Conservation (phyloP, 1,284 basidiomycete genomes). For the Papiliotrema fonsecae region DNA sequence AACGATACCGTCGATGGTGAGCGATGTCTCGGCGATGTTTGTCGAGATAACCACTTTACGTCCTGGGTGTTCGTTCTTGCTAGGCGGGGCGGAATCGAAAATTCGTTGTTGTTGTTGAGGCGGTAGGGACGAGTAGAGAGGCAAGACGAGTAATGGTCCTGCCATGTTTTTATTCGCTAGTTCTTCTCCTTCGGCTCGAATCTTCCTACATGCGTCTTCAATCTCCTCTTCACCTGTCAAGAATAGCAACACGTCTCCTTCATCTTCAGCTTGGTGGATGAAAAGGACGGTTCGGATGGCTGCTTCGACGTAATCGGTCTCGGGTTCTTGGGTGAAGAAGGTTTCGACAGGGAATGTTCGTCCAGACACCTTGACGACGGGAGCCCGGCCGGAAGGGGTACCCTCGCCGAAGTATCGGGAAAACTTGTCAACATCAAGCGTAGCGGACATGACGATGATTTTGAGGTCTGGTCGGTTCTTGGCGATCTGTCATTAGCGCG, state of each 20-base stretch:
- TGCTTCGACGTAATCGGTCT: constrained; percentile 95
- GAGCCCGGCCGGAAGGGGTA: constrained; percentile 56
- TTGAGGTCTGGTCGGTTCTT: constrained; percentile 83
- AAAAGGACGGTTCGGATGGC: constrained; percentile 94
- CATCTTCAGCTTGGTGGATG: constrained; percentile 94
- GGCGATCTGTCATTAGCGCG: constrained; percentile 56
- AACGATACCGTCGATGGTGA: constrained; percentile 98
- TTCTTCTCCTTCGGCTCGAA: constrained; percentile 82
- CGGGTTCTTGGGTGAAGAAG: constrained; percentile 93
- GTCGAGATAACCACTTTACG: constrained; percentile 94
- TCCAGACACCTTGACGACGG: constrained; percentile 92
- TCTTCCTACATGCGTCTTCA: constrained; percentile 92
- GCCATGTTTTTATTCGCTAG: constrained; percentile 65
- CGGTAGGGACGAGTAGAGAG: constrained; percentile 89
- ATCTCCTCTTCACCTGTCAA: constrained; percentile 98
- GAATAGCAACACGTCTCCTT: constrained; percentile 90
- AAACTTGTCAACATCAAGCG: constrained; percentile 94
- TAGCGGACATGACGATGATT: constrained; percentile 98
- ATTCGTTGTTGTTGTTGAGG: constrained; percentile 92
- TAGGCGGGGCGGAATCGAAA: constrained; percentile 76
- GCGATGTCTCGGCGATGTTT: constrained; percentile 95
- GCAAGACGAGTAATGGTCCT: constrained; percentile 82
- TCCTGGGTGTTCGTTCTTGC: constrained; percentile 69
- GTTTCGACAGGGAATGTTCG: constrained; percentile 92
- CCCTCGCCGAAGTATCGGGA: constrained; percentile 85